Percentiles rank a stretch among this genome's conserved stretches.
Evolutionary conservation across 345 rosid species (phyloP).

Genomic region (Toxicodendron radicans): DNA sequence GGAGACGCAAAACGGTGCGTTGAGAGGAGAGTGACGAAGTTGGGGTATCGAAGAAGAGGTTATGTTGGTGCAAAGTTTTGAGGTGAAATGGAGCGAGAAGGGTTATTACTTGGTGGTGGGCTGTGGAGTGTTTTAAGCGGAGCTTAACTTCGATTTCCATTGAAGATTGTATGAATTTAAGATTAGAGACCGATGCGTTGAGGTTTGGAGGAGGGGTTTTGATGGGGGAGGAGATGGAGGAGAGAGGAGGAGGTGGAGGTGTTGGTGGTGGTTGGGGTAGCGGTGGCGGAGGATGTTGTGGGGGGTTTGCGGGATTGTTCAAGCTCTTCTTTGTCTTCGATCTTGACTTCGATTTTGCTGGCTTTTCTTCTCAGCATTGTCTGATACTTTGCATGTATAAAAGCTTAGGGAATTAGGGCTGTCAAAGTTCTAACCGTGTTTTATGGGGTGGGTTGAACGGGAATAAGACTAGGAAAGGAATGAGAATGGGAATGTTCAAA

Average conservation of each 20-base stretch:
- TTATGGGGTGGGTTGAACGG: too few species aligned
- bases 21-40: slow-evolving; percentile 50
- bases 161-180: background rate
- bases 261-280: slow-evolving; percentile 24
- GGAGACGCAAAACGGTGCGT: slow-evolving; percentile 63
- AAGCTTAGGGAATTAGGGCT: too few species aligned
- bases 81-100: slow-evolving; percentile 53
- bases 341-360: slow-evolving; percentile 71
- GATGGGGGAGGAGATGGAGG: slow-evolving; percentile 54
- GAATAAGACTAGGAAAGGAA: too few species aligned
- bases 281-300: slow-evolving; percentile 29
- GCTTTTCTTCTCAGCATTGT: slow-evolving; percentile 87
- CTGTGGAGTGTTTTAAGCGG: slow-evolving; percentile 47
- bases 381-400: background rate
- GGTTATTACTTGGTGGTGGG: slow-evolving; percentile 48
- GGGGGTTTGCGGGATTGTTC: slow-evolving; percentile 64
- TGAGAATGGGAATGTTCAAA: too few species aligned
- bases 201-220: slow-evolving; percentile 55
- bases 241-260: slow-evolving; percentile 50
- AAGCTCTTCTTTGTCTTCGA: slow-evolving; percentile 87
- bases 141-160: slow-evolving; percentile 93
- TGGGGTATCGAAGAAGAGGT: slow-evolving; percentile 71
- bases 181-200: slow-evolving; percentile 68
- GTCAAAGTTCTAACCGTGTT: too few species aligned
- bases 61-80: slow-evolving; percentile 67